Evolutionary conservation across 306 rosid genomes (phyloP).

Genomic region (Quercus aquifolioides): DNA sequence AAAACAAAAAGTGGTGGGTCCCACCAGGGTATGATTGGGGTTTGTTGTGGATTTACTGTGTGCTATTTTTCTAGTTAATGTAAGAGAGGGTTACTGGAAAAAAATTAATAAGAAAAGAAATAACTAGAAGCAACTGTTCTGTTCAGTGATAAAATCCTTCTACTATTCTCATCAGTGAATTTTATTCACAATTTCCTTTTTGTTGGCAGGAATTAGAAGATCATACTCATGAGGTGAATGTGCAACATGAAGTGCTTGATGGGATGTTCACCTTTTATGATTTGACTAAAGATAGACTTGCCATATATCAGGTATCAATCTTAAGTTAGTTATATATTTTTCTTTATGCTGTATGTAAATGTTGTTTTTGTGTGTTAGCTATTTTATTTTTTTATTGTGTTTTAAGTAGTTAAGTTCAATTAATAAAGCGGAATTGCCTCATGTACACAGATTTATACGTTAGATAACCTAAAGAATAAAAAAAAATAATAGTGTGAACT

Average conservation of each 20-base stretch:
- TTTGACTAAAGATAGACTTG: constrained; percentile 57
- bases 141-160: background rate
- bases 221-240: constrained; percentile 69
- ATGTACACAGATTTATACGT: too few relatives aligned
- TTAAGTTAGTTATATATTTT: constrained; percentile 2
- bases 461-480: too few relatives aligned
- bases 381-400: too few relatives aligned
- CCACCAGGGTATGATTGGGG: background rate
- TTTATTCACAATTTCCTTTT: background rate
- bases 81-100: background rate
- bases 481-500: too few relatives aligned
- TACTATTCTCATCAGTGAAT: background rate
- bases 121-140: background rate
- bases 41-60: background rate
- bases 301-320: constrained; percentile 77
- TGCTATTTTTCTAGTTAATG: background rate
- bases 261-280: constrained; percentile 90
- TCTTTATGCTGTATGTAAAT: background rate
- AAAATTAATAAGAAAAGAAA: background rate
- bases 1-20: too few relatives aligned
- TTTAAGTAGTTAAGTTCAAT: background rate
- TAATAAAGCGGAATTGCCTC: too few relatives aligned
- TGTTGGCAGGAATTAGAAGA: constrained; percentile 79
- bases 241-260: constrained; percentile 83
- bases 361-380: background rate